Percentiles rank a stretch among this genome's conserved stretches.
phyloP scores from a whole-genome alignment of 305 asterid species.

The Fraxinus paxiana region DNA sequence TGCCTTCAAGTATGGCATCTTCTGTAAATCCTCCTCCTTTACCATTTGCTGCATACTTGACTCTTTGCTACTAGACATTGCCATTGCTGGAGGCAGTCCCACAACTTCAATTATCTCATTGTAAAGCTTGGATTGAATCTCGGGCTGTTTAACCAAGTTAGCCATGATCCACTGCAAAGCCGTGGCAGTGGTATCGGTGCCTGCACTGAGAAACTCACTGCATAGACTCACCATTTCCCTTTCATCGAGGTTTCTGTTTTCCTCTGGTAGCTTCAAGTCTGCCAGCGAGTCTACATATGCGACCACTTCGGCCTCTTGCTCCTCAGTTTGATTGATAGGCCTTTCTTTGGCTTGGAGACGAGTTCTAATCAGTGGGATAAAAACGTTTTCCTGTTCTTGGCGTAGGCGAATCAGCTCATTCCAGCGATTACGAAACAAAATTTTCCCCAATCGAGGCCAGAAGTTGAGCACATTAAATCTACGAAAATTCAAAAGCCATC shows the following conservation, averaged over 20 bases:
- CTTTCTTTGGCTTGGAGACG: slow-evolving; percentile 36
- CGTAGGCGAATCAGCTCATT: slow-evolving; percentile 39
- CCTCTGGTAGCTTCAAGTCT: slow-evolving; percentile 40
- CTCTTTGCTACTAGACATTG: background rate
- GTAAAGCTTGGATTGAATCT: slow-evolving; percentile 40
- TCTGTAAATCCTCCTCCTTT: slow-evolving; percentile 56
- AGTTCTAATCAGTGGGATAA: slow-evolving; percentile 53
- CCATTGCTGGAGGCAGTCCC: slow-evolving; percentile 18
- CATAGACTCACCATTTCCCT: slow-evolving; percentile 44
- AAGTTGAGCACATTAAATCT: slow-evolving; percentile 39
- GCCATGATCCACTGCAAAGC: slow-evolving; percentile 53
- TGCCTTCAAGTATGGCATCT: slow-evolving; percentile 64
- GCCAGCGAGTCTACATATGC: slow-evolving; percentile 45
- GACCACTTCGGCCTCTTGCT: background rate
- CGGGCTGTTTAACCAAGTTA: slow-evolving; percentile 37
- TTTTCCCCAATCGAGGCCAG: slow-evolving; percentile 51
- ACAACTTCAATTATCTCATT: slow-evolving; percentile 37
- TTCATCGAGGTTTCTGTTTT: slow-evolving; percentile 34
- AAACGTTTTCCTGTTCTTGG: slow-evolving; percentile 34
- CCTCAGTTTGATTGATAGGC: background rate
- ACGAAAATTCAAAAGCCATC: slow-evolving; percentile 26
- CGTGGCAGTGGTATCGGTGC: slow-evolving; percentile 47
- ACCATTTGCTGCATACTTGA: slow-evolving; percentile 9
- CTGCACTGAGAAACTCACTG: slow-evolving; percentile 42
- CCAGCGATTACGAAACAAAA: slow-evolving; percentile 48